phyloP scores from a whole-genome alignment of 495 filamentous ascomycete genomes.

The Lindgomyces ingoldianus region DNA sequence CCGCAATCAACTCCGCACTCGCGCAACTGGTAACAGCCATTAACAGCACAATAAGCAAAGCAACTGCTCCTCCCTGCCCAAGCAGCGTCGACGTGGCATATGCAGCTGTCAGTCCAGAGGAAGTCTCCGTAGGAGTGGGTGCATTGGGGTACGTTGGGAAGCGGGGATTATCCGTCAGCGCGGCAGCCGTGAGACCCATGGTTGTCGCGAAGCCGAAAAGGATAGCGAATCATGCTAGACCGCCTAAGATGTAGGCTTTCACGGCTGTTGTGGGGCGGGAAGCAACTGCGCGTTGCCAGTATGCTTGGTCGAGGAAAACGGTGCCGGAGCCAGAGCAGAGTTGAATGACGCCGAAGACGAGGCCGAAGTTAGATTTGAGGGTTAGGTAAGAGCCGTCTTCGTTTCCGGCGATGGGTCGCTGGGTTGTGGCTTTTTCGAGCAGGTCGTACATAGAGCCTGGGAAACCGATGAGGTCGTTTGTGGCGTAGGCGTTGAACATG shows the following conservation, averaged over 20 bases:
- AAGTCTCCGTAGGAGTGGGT: slow-evolving; percentile 40
- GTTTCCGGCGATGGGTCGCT: slow-evolving; percentile 40
- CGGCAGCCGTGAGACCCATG: slow-evolving; percentile 37
- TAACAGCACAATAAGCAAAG: slow-evolving; percentile 81
- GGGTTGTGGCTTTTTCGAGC: slow-evolving; percentile 31
- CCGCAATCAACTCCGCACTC: slow-evolving; percentile 85
- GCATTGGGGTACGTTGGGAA: slow-evolving; percentile 40
- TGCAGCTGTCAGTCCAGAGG: slow-evolving; percentile 82
- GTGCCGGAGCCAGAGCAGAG: slow-evolving; percentile 38
- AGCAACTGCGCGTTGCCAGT: slow-evolving; percentile 29
- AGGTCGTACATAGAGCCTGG: slow-evolving; percentile 39
- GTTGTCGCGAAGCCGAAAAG: slow-evolving; percentile 40
- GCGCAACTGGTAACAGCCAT: slow-evolving; percentile 90
- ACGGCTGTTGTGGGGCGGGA: slow-evolving; percentile 37
- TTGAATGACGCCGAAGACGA: slow-evolving; percentile 42
- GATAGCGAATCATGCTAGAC: slow-evolving; percentile 40
- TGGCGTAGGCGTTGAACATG: slow-evolving; percentile 41
- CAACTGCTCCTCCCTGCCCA: slow-evolving; percentile 81
- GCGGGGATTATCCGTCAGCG: slow-evolving; percentile 37
- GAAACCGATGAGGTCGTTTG: slow-evolving; percentile 34
- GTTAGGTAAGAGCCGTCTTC: slow-evolving; percentile 39
- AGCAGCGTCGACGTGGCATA: slow-evolving; percentile 83
- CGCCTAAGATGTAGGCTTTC: slow-evolving; percentile 37
- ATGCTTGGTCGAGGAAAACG: slow-evolving; percentile 39
- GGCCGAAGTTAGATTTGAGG: slow-evolving; percentile 37